Percentiles rank a stretch among this genome's conserved stretches.
phyloP scores from a whole-genome alignment of 371 early-diverging fungal species.

The Mortierella sp. region DNA sequence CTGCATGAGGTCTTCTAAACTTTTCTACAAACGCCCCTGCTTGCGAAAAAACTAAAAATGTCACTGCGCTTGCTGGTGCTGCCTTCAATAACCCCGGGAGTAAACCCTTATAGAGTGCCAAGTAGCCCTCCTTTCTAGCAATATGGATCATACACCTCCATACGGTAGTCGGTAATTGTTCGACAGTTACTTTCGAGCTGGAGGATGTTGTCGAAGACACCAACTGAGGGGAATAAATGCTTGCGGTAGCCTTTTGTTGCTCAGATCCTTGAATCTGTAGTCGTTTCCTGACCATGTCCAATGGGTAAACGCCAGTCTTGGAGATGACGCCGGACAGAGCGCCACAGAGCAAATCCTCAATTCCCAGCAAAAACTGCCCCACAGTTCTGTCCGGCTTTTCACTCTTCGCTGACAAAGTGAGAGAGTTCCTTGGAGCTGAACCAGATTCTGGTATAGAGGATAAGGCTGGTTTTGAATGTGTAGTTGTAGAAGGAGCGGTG shows the following conservation, averaged over 20 bases:
- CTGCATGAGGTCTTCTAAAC: slow-evolving; percentile 10
- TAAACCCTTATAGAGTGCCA: slow-evolving; percentile 89
- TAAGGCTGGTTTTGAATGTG: too few relatives aligned
- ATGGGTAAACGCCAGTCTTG: slow-evolving; percentile 90
- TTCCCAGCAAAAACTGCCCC: slow-evolving; percentile 37
- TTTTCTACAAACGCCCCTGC: slow-evolving; percentile 39
- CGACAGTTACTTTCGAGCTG: slow-evolving; percentile 58
- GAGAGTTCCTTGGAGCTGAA: not conserved
- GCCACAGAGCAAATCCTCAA: slow-evolving; percentile 83
- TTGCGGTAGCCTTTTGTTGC: slow-evolving; percentile 15
- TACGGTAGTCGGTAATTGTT: slow-evolving; percentile 57
- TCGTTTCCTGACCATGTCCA: slow-evolving; percentile 88
- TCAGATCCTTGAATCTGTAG: slow-evolving; percentile 63
- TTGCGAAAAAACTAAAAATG: slow-evolving; percentile 80
- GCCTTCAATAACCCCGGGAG: slow-evolving; percentile 89
- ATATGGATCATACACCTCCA: slow-evolving; percentile 70
- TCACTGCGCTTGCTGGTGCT: slow-evolving; percentile 85
- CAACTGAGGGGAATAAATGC: slow-evolving; percentile 6
- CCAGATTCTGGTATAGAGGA: slow-evolving; percentile 1
- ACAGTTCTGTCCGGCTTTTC: slow-evolving; percentile 5
- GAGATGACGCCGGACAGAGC: slow-evolving; percentile 84
- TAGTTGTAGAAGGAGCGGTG: not conserved
- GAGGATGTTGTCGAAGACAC: slow-evolving; percentile 62
- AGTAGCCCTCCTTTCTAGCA: slow-evolving; percentile 78
- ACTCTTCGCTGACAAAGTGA: not conserved